These are phyloP conservation scores for Balakata baccata DNA, from an alignment of 345 rosid genomes.

Conservation along the genomic window DNA sequence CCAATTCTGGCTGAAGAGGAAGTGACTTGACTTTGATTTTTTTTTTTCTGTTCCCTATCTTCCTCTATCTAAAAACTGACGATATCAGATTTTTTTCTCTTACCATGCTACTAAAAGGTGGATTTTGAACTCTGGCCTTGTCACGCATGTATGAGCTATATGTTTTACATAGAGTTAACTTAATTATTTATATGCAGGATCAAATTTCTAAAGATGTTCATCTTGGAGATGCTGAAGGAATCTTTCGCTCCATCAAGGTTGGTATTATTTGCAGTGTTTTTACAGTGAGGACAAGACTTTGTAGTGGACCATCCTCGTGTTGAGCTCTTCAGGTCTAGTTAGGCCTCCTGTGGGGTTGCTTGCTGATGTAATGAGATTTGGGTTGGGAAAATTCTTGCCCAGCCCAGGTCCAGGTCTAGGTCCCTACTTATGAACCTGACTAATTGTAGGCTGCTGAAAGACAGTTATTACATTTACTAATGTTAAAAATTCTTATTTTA, in stretches of 20 bases:
- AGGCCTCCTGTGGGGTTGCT: slow-evolving; percentile 14
- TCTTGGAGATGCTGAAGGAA: slow-evolving; percentile 69
- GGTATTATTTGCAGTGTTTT: slow-evolving; percentile 25
- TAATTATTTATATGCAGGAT: slow-evolving; percentile 43
- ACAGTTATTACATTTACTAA: neutral
- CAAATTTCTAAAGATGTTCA: slow-evolving; percentile 56
- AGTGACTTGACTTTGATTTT: neutral
- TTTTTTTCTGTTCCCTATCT: neutral
- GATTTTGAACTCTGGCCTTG: too few species aligned
- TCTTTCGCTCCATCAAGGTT: slow-evolving; percentile 84
- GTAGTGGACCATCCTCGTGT: neutral
- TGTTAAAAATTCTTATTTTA: neutral
- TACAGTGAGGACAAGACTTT: neutral
- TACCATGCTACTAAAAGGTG: too few species aligned
- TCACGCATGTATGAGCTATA: neutral
- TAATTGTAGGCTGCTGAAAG: neutral
- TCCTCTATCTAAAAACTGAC: too few species aligned
- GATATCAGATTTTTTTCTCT: neutral
- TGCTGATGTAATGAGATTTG: slow-evolving; percentile 21
- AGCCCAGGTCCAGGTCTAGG: neutral
- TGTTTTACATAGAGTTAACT: neutral
- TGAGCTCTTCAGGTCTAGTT: neutral
- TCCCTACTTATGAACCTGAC: neutral
- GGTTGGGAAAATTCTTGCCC: neutral
- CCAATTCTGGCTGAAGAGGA: neutral